Conservation (phyloP, 306 rosid species). For the Trifolium pratense region DNA sequence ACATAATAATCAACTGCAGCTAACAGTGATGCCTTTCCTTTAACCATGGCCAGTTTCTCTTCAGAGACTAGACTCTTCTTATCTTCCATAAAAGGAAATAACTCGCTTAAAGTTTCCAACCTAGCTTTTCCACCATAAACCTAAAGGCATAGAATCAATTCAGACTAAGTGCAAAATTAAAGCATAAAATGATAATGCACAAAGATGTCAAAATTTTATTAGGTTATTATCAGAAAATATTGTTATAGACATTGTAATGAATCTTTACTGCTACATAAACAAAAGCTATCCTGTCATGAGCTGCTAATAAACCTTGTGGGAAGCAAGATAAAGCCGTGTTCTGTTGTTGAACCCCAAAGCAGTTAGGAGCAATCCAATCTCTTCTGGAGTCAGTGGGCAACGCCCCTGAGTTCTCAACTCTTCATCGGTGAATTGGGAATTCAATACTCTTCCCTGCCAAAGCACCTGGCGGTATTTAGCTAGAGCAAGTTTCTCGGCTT, state of each 20-base stretch:
- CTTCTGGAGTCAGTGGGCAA: constrained; percentile 98
- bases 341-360: constrained; percentile 91
- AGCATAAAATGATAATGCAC: neutral
- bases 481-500: constrained; percentile 89
- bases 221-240: constrained; percentile 26
- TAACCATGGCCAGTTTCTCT: constrained; percentile 68
- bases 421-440: constrained; percentile 85
- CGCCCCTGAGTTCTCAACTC: constrained; percentile 97
- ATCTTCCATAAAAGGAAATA: constrained; percentile 91
- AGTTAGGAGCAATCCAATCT: constrained; percentile 89
- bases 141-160: constrained; percentile 51
- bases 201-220: constrained; percentile 1
- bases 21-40: constrained; percentile 86
- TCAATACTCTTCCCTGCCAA: constrained; percentile 98
- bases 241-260: constrained; percentile 18
- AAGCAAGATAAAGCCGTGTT: constrained; percentile 93
- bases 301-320: constrained; percentile 80
- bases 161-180: constrained; percentile 24
- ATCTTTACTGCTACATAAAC: constrained; percentile 19
- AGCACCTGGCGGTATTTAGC: constrained; percentile 85
- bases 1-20: constrained; percentile 94
- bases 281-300: constrained; percentile 25
- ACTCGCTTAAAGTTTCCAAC: constrained; percentile 61
- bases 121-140: constrained; percentile 96
- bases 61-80: constrained; percentile 83